Percentiles rank a stretch among this genome's conserved stretches.
phyloP scores from a whole-genome alignment of 495 filamentous ascomycete species.

The Coniosporium apollinis region DNA sequence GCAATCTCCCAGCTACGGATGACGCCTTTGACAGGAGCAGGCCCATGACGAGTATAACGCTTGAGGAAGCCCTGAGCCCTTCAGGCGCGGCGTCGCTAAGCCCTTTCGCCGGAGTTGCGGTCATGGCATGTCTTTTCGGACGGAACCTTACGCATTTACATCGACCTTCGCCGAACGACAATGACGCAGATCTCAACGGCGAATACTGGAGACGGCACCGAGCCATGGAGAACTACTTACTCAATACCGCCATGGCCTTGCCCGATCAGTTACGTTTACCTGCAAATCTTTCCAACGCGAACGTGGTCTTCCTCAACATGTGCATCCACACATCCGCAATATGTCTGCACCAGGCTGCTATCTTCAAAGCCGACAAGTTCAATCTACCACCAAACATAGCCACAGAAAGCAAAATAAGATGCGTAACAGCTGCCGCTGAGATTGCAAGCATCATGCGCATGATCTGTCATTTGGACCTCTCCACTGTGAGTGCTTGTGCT shows the following conservation, averaged over 20 bases:
- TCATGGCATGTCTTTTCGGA: conserved; percentile 81
- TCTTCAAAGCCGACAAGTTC: conserved; percentile 92
- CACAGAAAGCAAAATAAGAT: conserved; percentile 79
- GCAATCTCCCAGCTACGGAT: conserved; percentile 68
- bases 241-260: conserved; percentile 69
- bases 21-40: conserved; percentile 75
- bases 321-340: conserved; percentile 93
- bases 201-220: conserved; percentile 94
- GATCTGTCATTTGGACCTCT: conserved; percentile 78
- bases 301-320: conserved; percentile 92
- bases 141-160: conserved; percentile 91
- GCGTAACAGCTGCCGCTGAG: conserved; percentile 83
- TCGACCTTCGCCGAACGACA: conserved; percentile 66
- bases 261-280: conserved; percentile 75
- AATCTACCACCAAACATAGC: conserved; percentile 58
- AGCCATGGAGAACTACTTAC: conserved; percentile 72
- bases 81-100: conserved; percentile 54
- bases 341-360: conserved; percentile 92
- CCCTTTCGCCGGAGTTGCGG: conserved; percentile 61
- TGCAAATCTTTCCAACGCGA: conserved; percentile 54
- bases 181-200: conserved; percentile 78
- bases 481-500: conserved; percentile 42
- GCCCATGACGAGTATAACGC: conserved; percentile 46
- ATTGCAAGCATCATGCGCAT: conserved; percentile 95
- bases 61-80: conserved; percentile 57